These are phyloP conservation scores for Solanum tarapatanum DNA, from an alignment of 257 asterid species.

Conservation along the genomic window DNA sequence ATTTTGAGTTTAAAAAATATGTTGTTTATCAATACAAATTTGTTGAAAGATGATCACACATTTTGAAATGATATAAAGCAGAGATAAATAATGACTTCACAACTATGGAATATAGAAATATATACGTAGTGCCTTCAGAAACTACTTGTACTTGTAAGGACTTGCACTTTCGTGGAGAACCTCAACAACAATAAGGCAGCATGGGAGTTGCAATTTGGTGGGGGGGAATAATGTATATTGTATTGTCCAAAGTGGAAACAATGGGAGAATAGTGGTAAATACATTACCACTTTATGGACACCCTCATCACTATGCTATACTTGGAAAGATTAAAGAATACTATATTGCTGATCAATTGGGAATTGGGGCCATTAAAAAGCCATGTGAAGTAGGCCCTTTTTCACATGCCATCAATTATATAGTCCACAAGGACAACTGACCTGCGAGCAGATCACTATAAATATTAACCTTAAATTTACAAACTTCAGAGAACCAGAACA, in stretches of 20 bases:
- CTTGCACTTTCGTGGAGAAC: neutral
- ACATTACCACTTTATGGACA: neutral
- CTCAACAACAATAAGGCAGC: neutral
- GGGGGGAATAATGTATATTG: neutral
- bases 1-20: too few relatives aligned
- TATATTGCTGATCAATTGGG: too few relatives aligned
- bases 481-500: neutral
- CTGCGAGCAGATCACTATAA: too few relatives aligned
- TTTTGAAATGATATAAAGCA: too few relatives aligned
- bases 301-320: neutral
- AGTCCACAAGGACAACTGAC: neutral
- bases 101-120: too few relatives aligned
- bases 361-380: neutral
- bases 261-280: neutral
- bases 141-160: too few relatives aligned
- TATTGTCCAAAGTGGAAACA: neutral
- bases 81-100: too few relatives aligned
- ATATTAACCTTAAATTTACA: neutral
- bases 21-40: too few relatives aligned
- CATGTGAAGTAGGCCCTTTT: slow-evolving; percentile 11
- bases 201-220: neutral
- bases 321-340: too few relatives aligned
- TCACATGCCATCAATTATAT: neutral
- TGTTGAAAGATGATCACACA: too few relatives aligned
- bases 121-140: neutral